These are phyloP conservation scores for Deuterostichococcus epilithicus DNA, from an alignment of 139 green algal genomes.

Conservation along the genomic window DNA sequence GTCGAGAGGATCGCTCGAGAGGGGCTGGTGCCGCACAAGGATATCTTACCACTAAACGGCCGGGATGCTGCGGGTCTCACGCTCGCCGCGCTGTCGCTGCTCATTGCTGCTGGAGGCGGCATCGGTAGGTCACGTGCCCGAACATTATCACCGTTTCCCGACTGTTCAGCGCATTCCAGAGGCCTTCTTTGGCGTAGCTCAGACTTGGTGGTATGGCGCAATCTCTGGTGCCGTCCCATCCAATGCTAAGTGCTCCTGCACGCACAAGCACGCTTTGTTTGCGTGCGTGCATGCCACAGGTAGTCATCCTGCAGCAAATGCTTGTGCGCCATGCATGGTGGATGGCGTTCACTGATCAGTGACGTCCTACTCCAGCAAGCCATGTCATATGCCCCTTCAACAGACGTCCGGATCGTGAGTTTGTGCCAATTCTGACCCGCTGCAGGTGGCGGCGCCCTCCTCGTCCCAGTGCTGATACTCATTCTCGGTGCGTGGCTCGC, in stretches of 20 bases:
- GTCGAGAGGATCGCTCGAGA: background rate
- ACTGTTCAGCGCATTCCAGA: too few species aligned
- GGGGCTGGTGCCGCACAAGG: constrained; percentile 20
- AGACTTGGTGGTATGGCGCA: constrained; percentile 29
- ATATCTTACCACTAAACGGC: constrained; percentile 14
- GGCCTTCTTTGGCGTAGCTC: constrained; percentile 36
- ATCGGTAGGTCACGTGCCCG: constrained; percentile 34
- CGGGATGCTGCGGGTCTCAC: constrained; percentile 19
- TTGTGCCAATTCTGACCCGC: too few species aligned
- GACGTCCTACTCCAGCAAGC: too few species aligned
- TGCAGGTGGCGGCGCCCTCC: background rate
- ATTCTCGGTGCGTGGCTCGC: background rate
- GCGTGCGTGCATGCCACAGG: background rate
- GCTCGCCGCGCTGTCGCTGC: constrained; percentile 25
- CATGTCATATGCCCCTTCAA: too few species aligned
- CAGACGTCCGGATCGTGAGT: too few species aligned
- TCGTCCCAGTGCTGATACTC: background rate
- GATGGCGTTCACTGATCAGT: too few species aligned
- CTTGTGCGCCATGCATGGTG: too few species aligned
- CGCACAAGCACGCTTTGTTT: background rate
- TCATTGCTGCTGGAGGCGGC: constrained; percentile 47
- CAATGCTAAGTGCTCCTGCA: background rate
- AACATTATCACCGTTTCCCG: too few species aligned
- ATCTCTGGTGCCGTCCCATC: background rate
- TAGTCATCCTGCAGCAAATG: too few species aligned